phyloP scores from a whole-genome alignment of 768 basidiomycete species.

The Polyporus arcularius region DNA sequence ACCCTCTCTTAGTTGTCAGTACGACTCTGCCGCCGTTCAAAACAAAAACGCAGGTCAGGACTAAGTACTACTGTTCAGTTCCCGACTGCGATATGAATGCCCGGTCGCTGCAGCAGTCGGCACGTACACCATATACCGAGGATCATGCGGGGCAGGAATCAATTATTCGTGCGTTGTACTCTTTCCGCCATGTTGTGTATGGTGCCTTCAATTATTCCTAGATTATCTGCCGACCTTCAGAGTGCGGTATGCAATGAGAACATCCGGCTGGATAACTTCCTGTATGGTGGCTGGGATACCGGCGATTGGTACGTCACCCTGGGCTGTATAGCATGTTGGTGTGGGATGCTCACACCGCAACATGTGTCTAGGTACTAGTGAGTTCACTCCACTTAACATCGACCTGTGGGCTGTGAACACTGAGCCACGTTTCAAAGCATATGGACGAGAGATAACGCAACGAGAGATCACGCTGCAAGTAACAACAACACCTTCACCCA shows the following conservation, averaged over 20 bases:
- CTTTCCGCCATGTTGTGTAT: not conserved
- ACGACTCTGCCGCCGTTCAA: not conserved
- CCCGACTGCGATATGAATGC: not conserved
- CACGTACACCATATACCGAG: conserved; percentile 3
- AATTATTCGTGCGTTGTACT: conserved; percentile 9
- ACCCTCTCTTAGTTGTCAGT: not conserved
- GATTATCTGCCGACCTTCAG: conserved; percentile 15
- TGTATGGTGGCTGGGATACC: conserved; percentile 9
- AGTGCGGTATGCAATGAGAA: conserved; percentile 12
- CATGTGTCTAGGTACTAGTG: conserved; percentile 16
- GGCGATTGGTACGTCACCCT: not conserved
- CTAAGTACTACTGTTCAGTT: not conserved
- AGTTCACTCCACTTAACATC: not conserved
- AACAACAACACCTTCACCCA: conserved; percentile 33
- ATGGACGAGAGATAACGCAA: conserved; percentile 23
- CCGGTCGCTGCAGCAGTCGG: not conserved
- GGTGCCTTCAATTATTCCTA: not conserved
- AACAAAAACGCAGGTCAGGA: no score
- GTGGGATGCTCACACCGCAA: no score
- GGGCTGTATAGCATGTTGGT: no score
- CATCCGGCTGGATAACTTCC: conserved; percentile 18
- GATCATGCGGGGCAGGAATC: conserved; percentile 13
- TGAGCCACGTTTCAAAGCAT: conserved; percentile 12
- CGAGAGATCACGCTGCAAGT: conserved; percentile 19
- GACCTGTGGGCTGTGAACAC: no score